Base-by-base conservation (phyloP, 345 rosid species). In the Rhizophora mangle region DNA sequence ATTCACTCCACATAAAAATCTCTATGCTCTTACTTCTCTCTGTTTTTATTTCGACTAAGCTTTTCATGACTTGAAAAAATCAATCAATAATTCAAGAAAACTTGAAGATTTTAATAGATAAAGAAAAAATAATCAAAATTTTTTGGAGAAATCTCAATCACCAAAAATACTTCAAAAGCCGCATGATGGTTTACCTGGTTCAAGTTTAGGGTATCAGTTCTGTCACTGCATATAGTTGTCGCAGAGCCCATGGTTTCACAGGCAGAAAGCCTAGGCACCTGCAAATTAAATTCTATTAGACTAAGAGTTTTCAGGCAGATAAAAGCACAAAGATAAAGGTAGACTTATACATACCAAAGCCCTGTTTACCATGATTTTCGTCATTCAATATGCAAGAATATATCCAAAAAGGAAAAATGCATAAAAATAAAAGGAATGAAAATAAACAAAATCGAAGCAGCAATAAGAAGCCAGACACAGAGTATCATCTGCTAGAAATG, bases 201-300 rank as follows among this genome's bases (percentile, higher is more conserved):
- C 86, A 95, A 77, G 36, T 97, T 95, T 63, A 90, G 77, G 57
- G 99, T 96, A 75, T 96, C 97, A 62, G 99, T 92, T 85, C 92
- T 96, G 63, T 92, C 99, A 84, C 98, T 96, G 85, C 99, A 92
- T 71, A 92, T 96, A 65, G 99, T 92, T 54, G 99, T 96, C 36
- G 98, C 97, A 62, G 97, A 96, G 26, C 99, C 99, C 99, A 96
- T 92, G 36, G 97, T 92, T 83, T 96, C 99, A 83, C 97, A 96
- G 16, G 99, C 98, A 66, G 99, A 92, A 71, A 96, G 99, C 76
- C 98, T 83, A 54, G 95, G 92, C 29, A 92, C 98, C 99, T 96
- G 92, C 43, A 75, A 18, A 67, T 79, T 30, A 60, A 31, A 8
- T 49, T 36, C 72, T 32, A 69, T 76, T 73, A 73, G 72, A 16